Conservation (phyloP, 2,329 filamentous ascomycete genomes). For the Immersiporthe knoxdaviesiana region DNA sequence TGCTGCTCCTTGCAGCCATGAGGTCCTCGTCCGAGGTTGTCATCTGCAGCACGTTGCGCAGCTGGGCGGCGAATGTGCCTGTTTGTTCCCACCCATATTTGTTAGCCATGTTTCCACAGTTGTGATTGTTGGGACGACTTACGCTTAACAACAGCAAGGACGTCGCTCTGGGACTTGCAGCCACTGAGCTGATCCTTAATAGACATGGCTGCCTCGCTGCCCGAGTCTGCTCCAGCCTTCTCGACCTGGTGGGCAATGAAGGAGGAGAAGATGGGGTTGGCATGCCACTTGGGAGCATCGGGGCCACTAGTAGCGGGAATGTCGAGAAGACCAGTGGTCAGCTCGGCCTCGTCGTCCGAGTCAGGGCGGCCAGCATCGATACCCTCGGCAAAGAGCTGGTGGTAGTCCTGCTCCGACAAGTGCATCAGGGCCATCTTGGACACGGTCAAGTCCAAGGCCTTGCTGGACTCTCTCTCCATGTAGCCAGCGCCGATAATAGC, state of each 20-base stretch:
- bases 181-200: not conserved
- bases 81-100: not conserved
- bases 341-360: conserved; percentile 30
- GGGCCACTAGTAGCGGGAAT: conserved; percentile 14
- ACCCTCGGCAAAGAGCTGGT: conserved; percentile 47
- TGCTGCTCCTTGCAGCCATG: not conserved
- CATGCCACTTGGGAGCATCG: conserved; percentile 28
- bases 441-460: conserved; percentile 21
- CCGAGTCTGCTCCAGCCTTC: not conserved
- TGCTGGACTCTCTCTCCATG: conserved; percentile 23
- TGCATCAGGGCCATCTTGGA: conserved; percentile 22
- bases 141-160: not conserved
- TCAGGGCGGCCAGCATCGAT: conserved; percentile 34
- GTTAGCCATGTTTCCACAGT: not conserved
- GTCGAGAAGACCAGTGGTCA: conserved; percentile 27
- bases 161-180: not conserved
- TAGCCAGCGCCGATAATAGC: conserved; percentile 32
- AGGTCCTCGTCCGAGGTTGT: conserved; percentile 10
- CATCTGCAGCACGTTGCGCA: not conserved
- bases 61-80: conserved; percentile 6
- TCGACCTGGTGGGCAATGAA: conserved; percentile 25
- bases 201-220: not conserved
- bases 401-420: conserved; percentile 43
- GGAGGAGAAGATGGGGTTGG: conserved; percentile 30
- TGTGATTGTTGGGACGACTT: not conserved